Base-by-base conservation (phyloP, 352 stramenopile genomes). In the Globisporangium polare region DNA sequence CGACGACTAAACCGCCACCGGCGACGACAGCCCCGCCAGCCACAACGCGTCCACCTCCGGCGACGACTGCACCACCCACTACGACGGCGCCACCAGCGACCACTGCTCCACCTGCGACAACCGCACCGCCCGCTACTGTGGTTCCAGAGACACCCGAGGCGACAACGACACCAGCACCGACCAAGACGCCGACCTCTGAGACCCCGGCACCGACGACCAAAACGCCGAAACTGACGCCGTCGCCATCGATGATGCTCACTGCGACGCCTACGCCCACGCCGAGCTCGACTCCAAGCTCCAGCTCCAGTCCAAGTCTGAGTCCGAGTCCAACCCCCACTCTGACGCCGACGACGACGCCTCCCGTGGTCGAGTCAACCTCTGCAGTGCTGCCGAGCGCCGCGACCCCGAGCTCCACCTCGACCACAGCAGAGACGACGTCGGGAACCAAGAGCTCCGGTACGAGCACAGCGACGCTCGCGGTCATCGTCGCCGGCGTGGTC, bases 401-500 rank as follows among this genome's bases (percentile, higher is more conserved):
- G 13, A 53, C 26, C 29, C 52, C 22, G 61, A 53, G 31, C 39
- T 58, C 4, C 47, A 57, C 58, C n/a, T 72, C 77, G 17, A 60
- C 76, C 15, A 63, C 72, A 37, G 65, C 75, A 5, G 72, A 80
- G 52, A 71, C 68, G 6, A 69, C 75, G 2, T 58, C 70, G 18
- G 60, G 65, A 0, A 50, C 58, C 2, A 56, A 55, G 9, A 49
- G 53, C 5, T 61, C 59, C 0, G 66, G 62, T 20, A 75, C 67
- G 26, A 79, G 58, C 35, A 73, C 77, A 1, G 27, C 77, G 10
- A 69, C 69, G 59, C 66, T 90, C 10, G 75, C 66, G 3, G 50
- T 86, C 18, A 74, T 86, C 39, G 77, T 86, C 49, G 80, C 69
- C 0, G 67, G 66, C 10, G 71, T 77, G 1, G 73, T 87, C 13